Evolutionary conservation across 169 alveolate species (phyloP), one percentile per base, ranked within the genome.

Genomic region (Toxoplasma gondii): DNA sequence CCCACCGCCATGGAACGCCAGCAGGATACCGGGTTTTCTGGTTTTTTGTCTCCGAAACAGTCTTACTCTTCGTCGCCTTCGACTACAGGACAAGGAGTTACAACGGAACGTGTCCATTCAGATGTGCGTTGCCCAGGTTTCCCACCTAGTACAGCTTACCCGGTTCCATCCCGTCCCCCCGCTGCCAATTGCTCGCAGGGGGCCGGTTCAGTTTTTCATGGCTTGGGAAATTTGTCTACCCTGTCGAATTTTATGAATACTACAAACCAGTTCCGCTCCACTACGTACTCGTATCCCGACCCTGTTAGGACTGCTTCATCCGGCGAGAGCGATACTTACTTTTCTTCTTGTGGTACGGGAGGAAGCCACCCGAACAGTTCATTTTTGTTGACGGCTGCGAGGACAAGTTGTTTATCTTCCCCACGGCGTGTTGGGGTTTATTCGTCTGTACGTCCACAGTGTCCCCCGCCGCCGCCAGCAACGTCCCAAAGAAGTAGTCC

Each of bases 1-100:
- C n/a, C 74, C n/a, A 31, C 74, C 74, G 74, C 34, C 74, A 64
- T 64, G 74, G 74, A 64, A 64, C 74, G 74, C 74, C 74, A 64
- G 74, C n/a, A 16, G 74, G 74, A 64, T 64, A 16, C 4, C 74
- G 74, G 74, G n/a, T 64, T 64, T 64, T 19, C 74, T 27, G 74
- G 34, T 16, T 64, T 64, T 64, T 64, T 64, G 74, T 64, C n/a
- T 19, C 74, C 74, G 74, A 64, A 64, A 16, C n/a, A 16, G 34
- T 27, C 74, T 64, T 64, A 22, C 74, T 64, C 74, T 64, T 64
- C 74, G n/a, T 16, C 29, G 74, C 74, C 74, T 16, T 64, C 74
- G 74, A 16, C 74, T 64, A 31, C 74, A 64, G 74, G 74, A 27
- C 74, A 64, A 64, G 74, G 74, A 64, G 74, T 64, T 27, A 4